Evolutionary conservation across 179 eudicot genomes (phyloP), one percentile per base, ranked within the genome.

Genomic region (Silene noctiflora): DNA sequence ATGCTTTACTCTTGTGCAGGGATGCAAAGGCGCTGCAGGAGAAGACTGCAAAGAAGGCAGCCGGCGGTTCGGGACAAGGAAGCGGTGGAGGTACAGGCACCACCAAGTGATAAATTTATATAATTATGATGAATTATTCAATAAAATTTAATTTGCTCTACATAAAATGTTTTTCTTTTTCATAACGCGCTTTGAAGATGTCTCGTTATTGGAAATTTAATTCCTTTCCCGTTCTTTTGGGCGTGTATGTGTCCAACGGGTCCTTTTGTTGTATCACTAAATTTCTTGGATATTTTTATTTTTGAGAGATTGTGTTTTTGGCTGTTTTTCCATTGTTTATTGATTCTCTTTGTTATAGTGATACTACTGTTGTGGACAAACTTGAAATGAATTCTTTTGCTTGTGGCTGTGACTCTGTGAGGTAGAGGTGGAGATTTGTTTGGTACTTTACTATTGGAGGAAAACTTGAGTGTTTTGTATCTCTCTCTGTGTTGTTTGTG

Each of bases 11-110:
- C 10, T 69, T 48, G 67, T 78, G 62, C 67, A 90, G 92, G 86
- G 91, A 90, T 75, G 96, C 96, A 46, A 89, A 83, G 59, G 91
- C 96, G 39, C 87, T 90, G 75, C 90, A 90, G 77, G 96, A 90
- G 59, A 90, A 90, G 77, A 68, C 68, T 1, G 87, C 88, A 7
- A 90, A 59, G 33, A 90, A 89, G 73, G 85, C 90, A 20, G 88
- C 89, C 0, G 74, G 1, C 84, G 82, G 58, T 84, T 65, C 3
- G 71, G 74, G 12, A 48, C 21, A 68, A 17, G 90, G 83, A 17
- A 77, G 80, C 25, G 74, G 22, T 17, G 82, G 79, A 82, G 70
- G 71, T 67, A 82, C 76, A 75, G 27, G 44, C 44, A 69, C 7
- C 79, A 76, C 79, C 72, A 72, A 82, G 64, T 78, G 72, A 82